A percentile compares a stretch with the other conserved stretches of the same genome.
Conservation (phyloP, 805 yeast species). For the Komagataella pseudopastoris region DNA sequence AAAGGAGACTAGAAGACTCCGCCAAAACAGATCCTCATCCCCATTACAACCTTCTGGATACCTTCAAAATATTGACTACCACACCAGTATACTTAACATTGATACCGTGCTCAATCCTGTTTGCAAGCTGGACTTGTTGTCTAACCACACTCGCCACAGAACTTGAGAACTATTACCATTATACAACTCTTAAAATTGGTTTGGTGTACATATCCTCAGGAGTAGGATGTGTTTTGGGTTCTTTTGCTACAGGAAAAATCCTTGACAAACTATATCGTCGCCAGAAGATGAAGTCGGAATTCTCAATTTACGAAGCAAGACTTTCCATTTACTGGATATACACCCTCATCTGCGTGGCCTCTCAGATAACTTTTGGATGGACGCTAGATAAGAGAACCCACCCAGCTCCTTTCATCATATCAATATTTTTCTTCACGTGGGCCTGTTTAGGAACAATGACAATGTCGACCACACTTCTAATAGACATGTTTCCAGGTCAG, state of each 20-base stretch:
- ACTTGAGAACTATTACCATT: constrained; percentile 30
- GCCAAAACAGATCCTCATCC: not conserved
- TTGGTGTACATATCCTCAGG: constrained; percentile 57
- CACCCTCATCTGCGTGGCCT: constrained; percentile 21
- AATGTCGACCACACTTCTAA: constrained; percentile 44
- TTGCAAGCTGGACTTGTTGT: constrained; percentile 48
- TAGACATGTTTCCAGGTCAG: constrained; percentile 50
- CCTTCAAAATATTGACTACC: constrained; percentile 28
- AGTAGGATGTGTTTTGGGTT: constrained; percentile 43
- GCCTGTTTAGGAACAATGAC: constrained; percentile 38
- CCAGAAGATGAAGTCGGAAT: constrained; percentile 19
- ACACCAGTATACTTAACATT: constrained; percentile 32
- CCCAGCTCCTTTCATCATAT: constrained; percentile 37
- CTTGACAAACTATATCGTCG: constrained; percentile 34
- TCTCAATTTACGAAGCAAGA: constrained; percentile 38
- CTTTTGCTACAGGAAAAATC: constrained; percentile 37
- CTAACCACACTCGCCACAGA: constrained; percentile 46
- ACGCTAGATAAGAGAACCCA: constrained; percentile 29
- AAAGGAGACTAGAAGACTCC: not conserved
- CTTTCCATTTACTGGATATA: constrained; percentile 29
- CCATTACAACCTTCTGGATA: constrained; percentile 13
- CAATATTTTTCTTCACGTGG: constrained; percentile 37
- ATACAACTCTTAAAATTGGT: constrained; percentile 41
- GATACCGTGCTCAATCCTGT: constrained; percentile 43
- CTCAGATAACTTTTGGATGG: constrained; percentile 51